Base-by-base conservation (phyloP, 1,284 basidiomycete species). In the Tetrapyrgos nigripes region DNA sequence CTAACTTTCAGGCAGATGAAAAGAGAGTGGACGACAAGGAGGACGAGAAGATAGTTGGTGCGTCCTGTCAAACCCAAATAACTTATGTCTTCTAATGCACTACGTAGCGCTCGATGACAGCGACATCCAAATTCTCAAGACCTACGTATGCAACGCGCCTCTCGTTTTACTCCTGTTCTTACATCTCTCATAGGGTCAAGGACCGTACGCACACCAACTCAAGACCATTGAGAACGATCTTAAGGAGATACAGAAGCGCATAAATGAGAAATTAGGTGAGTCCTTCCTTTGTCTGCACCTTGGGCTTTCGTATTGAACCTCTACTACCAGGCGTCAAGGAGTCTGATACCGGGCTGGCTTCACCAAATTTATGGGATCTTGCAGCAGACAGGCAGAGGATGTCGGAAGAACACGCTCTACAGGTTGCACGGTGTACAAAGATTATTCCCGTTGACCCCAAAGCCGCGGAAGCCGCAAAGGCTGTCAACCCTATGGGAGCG, bases 91-190 rank as follows among this genome's bases (percentile, higher is more conserved):
- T 35, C 61, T 68, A 27, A 73, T 23, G 28, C 4, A 26, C 61
- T 56, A 52, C 40, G 21, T 70, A 91, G 97, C 92, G 52, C 88
- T 99, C 63, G 97, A 98, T 72, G 97, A 98, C 70, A 96, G 94
- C 62, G 97, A 99, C 73, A 99, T 99, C 59, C 97, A 99, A 76
- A 97, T 99, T 62, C 86, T 99, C 66, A 98, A 98, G 82, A 99
- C 97, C 62, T 99, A 99, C 75, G 95, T 89, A 73, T 55, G 81
- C 64, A 57, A 28, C 19, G n/a, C 33, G 54, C 53, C 31, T 40
- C 21, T 31, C 44, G 23, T n/a, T 53, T 21, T 26, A 14, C 40
- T 28, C 27, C 51, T 59, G 33, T 63, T 52, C n/a, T 56, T 23
- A 48, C 5, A 60, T 5, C 24, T 21, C 14, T 2, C 11, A 8